A percentile compares a stretch with the other conserved stretches of the same genome.
Conservation (phyloP, 1,139 yeast species). For the Saccharomycopsis hybrid region DNA sequence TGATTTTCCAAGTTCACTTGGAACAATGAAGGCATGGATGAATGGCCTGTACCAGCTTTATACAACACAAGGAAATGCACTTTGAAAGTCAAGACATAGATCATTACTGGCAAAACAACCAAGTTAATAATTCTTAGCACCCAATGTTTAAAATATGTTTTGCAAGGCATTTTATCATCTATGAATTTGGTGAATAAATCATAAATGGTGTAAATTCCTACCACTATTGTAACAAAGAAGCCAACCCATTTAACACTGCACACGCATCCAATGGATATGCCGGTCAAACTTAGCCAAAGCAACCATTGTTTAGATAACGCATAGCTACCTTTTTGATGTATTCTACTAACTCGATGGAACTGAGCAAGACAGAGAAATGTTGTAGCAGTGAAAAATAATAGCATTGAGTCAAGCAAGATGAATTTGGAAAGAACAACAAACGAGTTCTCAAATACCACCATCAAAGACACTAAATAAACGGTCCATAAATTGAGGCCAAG, state of each 20-base stretch:
- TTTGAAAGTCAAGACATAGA: conserved; percentile 69
- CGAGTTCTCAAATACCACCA: conserved; percentile 61
- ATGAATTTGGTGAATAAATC: conserved; percentile 43
- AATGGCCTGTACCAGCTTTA: conserved; percentile 76
- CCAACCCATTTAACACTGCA: conserved; percentile 97
- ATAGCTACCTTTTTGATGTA: too few relatives aligned
- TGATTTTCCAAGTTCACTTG: conserved; percentile 60
- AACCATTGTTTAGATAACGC: conserved; percentile 44
- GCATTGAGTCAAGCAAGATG: conserved; percentile 66
- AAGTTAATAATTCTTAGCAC: conserved; percentile 53
- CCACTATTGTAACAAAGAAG: conserved; percentile 70
- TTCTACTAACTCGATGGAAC: conserved; percentile 39
- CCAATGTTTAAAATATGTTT: conserved; percentile 63
- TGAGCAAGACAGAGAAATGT: conserved; percentile 53
- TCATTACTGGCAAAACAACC: conserved; percentile 64
- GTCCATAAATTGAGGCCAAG: conserved; percentile 42
- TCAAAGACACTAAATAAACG: conserved; percentile 47
- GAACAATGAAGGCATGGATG: conserved; percentile 62
- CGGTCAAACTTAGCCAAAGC: conserved; percentile 59
- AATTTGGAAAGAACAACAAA: conserved; percentile 64
- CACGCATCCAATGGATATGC: conserved; percentile 84
- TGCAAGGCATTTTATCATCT: conserved; percentile 40
- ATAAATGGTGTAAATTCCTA: conserved; percentile 76
- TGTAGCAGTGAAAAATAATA: conserved; percentile 61
- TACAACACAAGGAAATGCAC: conserved; percentile 70